Evolutionary conservation across 352 stramenopile genomes (phyloP).

Genomic region (Globisporangium echinulatum): DNA sequence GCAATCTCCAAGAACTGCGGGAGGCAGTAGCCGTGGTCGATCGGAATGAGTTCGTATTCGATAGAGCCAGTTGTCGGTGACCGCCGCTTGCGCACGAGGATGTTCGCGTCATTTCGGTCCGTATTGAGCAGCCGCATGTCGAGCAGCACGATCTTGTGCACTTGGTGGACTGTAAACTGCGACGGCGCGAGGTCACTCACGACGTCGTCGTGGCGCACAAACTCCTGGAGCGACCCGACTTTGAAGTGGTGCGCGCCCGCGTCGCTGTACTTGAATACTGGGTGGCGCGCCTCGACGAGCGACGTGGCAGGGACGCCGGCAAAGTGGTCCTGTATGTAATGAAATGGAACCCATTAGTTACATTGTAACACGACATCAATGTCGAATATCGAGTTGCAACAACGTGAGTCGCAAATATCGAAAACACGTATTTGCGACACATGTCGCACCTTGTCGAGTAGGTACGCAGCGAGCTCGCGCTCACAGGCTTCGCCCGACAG

Average conservation of each 20-base stretch:
- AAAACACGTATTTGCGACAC: too few relatives aligned
- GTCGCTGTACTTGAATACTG: slow-evolving; percentile 71
- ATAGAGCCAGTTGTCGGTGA: slow-evolving; percentile 34
- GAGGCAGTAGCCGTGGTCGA: slow-evolving; percentile 98
- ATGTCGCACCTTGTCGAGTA: slow-evolving; percentile 85
- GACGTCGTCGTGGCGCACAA: slow-evolving; percentile 91
- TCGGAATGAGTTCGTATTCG: slow-evolving; percentile 95
- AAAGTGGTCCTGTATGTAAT: slow-evolving; percentile 58
- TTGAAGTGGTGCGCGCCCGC: slow-evolving; percentile 78
- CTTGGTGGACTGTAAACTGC: slow-evolving; percentile 87
- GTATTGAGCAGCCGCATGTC: slow-evolving; percentile 98
- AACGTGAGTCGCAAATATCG: too few relatives aligned
- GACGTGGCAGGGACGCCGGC: slow-evolving; percentile 73
- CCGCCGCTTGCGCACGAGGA: slow-evolving; percentile 89
- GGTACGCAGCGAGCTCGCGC: slow-evolving; percentile 95
- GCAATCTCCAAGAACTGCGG: slow-evolving; percentile 94
- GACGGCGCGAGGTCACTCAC: slow-evolving; percentile 92
- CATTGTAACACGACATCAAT: neutral
- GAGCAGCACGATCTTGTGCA: slow-evolving; percentile 98
- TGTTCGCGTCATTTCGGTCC: slow-evolving; percentile 97
- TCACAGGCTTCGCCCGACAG: slow-evolving; percentile 95
- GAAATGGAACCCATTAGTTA: neutral
- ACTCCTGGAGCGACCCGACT: slow-evolving; percentile 96
- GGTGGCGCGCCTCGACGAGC: slow-evolving; percentile 66
- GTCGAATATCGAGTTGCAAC: too few relatives aligned